phyloP scores from a whole-genome alignment of 345 rosid genomes.

The Clausena lansium region DNA sequence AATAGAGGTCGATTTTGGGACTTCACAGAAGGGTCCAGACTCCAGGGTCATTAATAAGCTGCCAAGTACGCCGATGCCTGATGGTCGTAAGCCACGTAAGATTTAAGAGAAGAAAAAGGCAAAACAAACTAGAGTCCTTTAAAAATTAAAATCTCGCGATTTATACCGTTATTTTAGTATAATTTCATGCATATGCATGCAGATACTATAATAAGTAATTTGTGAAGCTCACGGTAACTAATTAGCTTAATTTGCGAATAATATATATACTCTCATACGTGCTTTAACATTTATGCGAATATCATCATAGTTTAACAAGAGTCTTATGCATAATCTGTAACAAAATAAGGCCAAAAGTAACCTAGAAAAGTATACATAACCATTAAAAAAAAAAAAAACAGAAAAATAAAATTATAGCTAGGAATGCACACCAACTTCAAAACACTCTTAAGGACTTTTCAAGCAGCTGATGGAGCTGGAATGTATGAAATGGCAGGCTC shows the following conservation, averaged over 20 bases:
- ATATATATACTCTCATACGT: not conserved
- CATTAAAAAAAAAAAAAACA: not conserved
- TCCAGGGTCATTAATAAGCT: not conserved
- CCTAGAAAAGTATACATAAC: not conserved
- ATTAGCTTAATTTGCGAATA: not conserved
- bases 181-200: not conserved
- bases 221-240: not conserved
- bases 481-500: conserved; percentile 53
- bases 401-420: not conserved
- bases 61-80: not conserved
- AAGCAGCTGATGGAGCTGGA: conserved; percentile 79
- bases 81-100: not conserved
- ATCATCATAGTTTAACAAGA: not conserved
- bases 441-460: conserved; percentile 8
- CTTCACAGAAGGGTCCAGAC: not conserved
- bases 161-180: not conserved
- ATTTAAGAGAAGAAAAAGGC: not conserved
- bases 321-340: not conserved
- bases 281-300: not conserved
- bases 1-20: not conserved
- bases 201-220: no score
- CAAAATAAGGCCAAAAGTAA: not conserved
- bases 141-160: not conserved
- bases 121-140: not conserved
- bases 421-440: conserved; percentile 17